Base-by-base conservation (phyloP, 257 asterid genomes). In the Sherardia arvensis region DNA sequence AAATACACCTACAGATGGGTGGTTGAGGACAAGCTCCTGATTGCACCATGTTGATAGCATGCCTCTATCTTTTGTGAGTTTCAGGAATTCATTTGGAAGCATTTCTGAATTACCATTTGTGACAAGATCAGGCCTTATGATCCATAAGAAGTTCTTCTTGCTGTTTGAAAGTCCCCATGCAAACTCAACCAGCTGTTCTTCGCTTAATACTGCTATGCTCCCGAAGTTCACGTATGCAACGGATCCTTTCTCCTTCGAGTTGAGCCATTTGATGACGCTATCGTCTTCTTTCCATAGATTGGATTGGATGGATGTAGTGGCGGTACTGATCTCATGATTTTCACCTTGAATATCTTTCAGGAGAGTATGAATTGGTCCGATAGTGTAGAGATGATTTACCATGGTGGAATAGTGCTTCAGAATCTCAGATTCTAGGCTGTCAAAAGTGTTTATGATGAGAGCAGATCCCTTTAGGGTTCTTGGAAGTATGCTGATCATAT, bases 81-180 rank as follows among this genome's bases (percentile, higher is more conserved):
- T 1, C 4, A 66, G 3, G 25, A 49, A 66, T 54, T 66, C 63
- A 0, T 54, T 20, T 0, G 70, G 70, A 21, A 66, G 63, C 9
- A 34, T 38, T 0, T 3, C 63, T 12, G 48, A 12, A 1, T n/a
- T n/a, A n/a, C 62, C 63, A 2, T 47, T 62, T 0, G 8, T 20
- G 28, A 66, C 63, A 54, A 66, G 70, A 22, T 54, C 70, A 14
- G 70, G 70, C 53, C 63, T 55, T 4, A 66, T 43, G 4, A 66
- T 66, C 70, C 70, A 66, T 14, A 66, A 7, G 28, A 66, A 66
- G 53, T 54, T 34, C 5, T 66, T 48, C 63, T 12, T 54, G 53
- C 54, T 34, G 40, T 54, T 66, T 9, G 70, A 62, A 66, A 66
- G 38, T 17, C 70, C 61, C 70, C 63, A 54, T 3, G 70, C 70